Base-by-base conservation (phyloP, 2,329 filamentous ascomycete genomes). In the Malbranchea zuffiana region DNA sequence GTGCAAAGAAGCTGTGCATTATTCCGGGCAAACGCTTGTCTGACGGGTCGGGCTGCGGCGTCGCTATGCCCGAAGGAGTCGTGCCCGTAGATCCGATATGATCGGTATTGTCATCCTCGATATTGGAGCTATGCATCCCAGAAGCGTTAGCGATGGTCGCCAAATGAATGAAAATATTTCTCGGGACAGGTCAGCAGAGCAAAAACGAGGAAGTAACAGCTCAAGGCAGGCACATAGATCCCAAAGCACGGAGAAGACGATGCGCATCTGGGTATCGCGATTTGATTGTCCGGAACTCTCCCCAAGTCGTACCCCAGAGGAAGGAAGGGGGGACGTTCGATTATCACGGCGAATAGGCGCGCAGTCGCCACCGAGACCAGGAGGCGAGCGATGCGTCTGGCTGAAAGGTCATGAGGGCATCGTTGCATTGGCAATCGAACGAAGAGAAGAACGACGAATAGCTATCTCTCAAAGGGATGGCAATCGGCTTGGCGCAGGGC, bases 21-120 rank as follows among this genome's bases (percentile, higher is more conserved):
- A 96, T 93, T 60, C 86, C 84, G 50, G 90, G 90, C 58, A 93
- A 72, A 65, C 90, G 82, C 68, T 94, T 95, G 68, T 98, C 90
- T 56, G 82, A 80, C 46, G 82, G 80, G 65, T 96, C 88, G 49
- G 90, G 90, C 55, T 87, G 82, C 50, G 90, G 90, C 45, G 90
- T 98, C 49, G 85, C 82, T 60, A 93, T 76, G 55, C 87, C 86
- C 50, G 87, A 92, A 54, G 86, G 82, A 52, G 86, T 90, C 37
- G 83, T 87, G 51, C 84, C 81, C 60, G 67, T 72, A 40, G 81
- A 82, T 57, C 84, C 83, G 39, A 66, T 63, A 30, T 63, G 57
- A 43, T 66, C 62, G 35, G 57, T 58, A 35, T 37, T 51, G 27
- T 64, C 61, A 44, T 66, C 63, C 40, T 62, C 62, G 39, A 61